Evolutionary conservation across 163 green algal genomes (phyloP).

Genomic region (Chlorella variabilis): DNA sequence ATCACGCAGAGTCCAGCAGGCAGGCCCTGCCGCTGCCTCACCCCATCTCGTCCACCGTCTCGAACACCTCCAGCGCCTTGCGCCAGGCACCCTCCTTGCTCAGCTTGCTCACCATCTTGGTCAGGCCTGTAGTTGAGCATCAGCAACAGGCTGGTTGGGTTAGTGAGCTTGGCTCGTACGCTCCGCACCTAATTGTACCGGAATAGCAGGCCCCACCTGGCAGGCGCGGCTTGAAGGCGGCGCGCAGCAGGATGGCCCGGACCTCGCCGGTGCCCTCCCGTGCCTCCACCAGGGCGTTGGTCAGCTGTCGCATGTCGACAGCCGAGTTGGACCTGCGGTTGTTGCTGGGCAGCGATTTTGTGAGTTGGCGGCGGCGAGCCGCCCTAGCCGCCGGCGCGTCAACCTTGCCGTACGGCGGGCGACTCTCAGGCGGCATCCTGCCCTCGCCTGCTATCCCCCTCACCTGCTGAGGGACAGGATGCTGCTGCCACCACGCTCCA

Average conservation of each 20-base stretch:
- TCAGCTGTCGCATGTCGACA: slow-evolving; percentile 59
- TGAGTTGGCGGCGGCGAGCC: neutral
- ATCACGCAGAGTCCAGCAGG: too few relatives aligned
- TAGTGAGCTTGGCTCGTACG: too few relatives aligned
- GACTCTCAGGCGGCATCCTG: too few relatives aligned
- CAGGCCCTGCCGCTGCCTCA: neutral
- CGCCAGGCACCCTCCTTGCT: slow-evolving; percentile 84
- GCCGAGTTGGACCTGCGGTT: slow-evolving; percentile 3
- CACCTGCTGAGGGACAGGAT: neutral
- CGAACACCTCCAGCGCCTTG: slow-evolving; percentile 87
- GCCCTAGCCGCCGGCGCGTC: neutral
- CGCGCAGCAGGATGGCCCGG: slow-evolving; percentile 49
- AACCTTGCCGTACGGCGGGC: too few relatives aligned
- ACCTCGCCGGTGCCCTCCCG: slow-evolving; percentile 76
- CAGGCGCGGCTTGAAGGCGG: slow-evolving; percentile 81
- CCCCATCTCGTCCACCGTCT: slow-evolving; percentile 75
- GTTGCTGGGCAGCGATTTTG: neutral
- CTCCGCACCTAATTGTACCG: too few relatives aligned
- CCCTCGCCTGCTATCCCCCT: too few relatives aligned
- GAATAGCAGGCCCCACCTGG: slow-evolving; percentile 58
- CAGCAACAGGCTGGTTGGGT: too few relatives aligned
- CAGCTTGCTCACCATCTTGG: slow-evolving; percentile 86
- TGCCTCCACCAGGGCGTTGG: slow-evolving; percentile 64
- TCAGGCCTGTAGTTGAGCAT: slow-evolving; percentile 79
- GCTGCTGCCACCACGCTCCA: neutral